Conservation (phyloP, 192 early-diverging fungal genomes). For the Irineochytrium annulatum region DNA sequence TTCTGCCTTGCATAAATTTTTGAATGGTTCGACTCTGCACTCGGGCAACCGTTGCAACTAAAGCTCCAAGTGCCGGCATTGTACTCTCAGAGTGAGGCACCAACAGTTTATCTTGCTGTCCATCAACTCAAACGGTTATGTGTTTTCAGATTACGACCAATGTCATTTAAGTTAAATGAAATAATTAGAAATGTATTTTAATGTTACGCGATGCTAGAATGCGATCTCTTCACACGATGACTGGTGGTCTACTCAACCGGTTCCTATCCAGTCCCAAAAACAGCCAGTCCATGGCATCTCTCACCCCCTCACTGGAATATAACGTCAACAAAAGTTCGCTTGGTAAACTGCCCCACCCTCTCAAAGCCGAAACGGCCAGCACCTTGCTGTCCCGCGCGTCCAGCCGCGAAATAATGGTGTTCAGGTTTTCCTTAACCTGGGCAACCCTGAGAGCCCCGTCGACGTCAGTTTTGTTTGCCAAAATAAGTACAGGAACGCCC, state of each 20-base stretch:
- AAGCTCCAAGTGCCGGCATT: neutral
- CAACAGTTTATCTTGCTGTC: too few relatives aligned
- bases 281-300: slow-evolving; percentile 90
- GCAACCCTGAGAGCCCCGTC: slow-evolving; percentile 66
- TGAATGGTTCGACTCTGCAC: too few relatives aligned
- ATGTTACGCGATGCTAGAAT: too few relatives aligned
- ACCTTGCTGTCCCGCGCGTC: slow-evolving; percentile 86
- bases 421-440: slow-evolving; percentile 87
- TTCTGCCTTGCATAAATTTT: too few relatives aligned
- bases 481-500: slow-evolving; percentile 84
- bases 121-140: too few relatives aligned
- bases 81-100: neutral
- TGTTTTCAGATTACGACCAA: too few relatives aligned
- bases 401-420: slow-evolving; percentile 75
- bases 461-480: slow-evolving; percentile 93
- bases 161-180: too few relatives aligned
- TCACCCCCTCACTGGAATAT: slow-evolving; percentile 66
- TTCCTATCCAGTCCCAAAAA: slow-evolving; percentile 77
- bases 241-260: slow-evolving; percentile 71
- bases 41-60: too few relatives aligned
- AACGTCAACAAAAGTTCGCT: slow-evolving; percentile 2
- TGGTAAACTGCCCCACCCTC: slow-evolving; percentile 61
- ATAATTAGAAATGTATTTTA: too few relatives aligned
- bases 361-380: slow-evolving; percentile 72
- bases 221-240: too few relatives aligned